phyloP scores from a whole-genome alignment of 2,329 filamentous ascomycete species.

The Botrytis porri region DNA sequence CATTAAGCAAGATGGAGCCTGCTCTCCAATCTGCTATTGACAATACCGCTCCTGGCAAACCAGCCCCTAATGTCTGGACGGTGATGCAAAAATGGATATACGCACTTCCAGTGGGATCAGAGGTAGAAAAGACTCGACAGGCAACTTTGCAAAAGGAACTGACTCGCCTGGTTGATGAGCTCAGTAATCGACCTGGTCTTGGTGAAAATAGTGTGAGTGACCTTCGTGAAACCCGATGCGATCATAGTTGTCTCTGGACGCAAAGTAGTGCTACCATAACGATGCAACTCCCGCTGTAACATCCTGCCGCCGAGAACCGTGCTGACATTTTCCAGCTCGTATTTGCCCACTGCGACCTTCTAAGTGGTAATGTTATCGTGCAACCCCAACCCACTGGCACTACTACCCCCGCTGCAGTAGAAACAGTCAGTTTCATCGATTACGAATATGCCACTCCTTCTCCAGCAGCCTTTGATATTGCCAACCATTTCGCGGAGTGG shows the following conservation, averaged over 20 bases:
- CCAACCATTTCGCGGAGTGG: conserved; percentile 99
- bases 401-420: conserved; percentile 40
- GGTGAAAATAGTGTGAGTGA: conserved; percentile 68
- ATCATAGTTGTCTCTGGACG: conserved; percentile 8
- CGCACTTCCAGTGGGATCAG: conserved; percentile 72
- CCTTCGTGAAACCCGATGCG: conserved; percentile 19
- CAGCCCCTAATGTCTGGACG: conserved; percentile 86
- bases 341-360: conserved; percentile 91
- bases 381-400: conserved; percentile 48
- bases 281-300: conserved; percentile 3
- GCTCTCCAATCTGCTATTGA: conserved; percentile 46
- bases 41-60: conserved; percentile 61
- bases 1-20: conserved; percentile 38
- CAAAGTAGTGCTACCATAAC: conserved; percentile 13
- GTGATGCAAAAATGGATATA: conserved; percentile 95
- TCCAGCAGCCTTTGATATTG: conserved; percentile 91
- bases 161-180: conserved; percentile 62
- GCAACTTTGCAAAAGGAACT: conserved; percentile 71
- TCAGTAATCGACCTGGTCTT: conserved; percentile 75
- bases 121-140: conserved; percentile 65
- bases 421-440: conserved; percentile 82
- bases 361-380: conserved; percentile 96
- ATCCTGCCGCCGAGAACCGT: neutral
- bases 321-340: conserved; percentile 58
- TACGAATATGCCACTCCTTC: conserved; percentile 97